phyloP scores from a whole-genome alignment of 1,284 basidiomycete species.

The Heterobasidion irregulare region DNA sequence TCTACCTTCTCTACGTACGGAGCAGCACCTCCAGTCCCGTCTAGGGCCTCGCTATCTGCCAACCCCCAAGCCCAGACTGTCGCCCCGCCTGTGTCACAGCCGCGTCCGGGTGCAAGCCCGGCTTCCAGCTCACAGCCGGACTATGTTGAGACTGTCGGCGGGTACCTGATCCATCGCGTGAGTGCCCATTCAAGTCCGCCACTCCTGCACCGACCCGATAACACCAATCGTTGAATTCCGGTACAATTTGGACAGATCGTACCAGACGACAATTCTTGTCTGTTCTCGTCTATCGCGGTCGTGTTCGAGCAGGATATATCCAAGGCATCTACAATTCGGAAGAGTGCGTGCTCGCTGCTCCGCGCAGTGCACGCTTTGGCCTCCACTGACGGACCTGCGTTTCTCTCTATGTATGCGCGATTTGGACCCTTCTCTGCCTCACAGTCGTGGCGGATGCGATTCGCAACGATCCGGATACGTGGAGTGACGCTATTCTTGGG shows the following conservation, averaged over 20 bases:
- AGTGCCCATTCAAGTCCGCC: slow-evolving; percentile 12
- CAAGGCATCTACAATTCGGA: slow-evolving; percentile 56
- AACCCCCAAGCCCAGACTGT: slow-evolving; percentile 5
- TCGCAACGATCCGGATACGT: slow-evolving; percentile 57
- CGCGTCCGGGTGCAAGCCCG: background rate
- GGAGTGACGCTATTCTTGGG: slow-evolving; percentile 82
- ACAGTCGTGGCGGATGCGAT: slow-evolving; percentile 81
- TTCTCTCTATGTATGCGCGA: background rate
- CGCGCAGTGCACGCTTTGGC: background rate
- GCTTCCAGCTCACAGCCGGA: slow-evolving; percentile 32
- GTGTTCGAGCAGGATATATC: slow-evolving; percentile 76
- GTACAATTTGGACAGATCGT: slow-evolving; percentile 47
- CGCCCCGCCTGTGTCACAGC: slow-evolving; percentile 1
- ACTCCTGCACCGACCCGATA: background rate
- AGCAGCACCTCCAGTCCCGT: slow-evolving; percentile 11
- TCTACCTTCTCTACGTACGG: background rate
- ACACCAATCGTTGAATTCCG: background rate
- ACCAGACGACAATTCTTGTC: slow-evolving; percentile 89
- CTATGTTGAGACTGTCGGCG: slow-evolving; percentile 49
- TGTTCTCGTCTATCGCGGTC: slow-evolving; percentile 81
- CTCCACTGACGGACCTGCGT: slow-evolving; percentile 1
- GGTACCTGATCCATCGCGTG: slow-evolving; percentile 66
- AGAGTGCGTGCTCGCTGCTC: slow-evolving; percentile 35
- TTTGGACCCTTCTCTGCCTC: background rate
- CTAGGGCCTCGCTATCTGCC: slow-evolving; percentile 10